Evolutionary conservation across 176 grass and related monocot genomes (phyloP), one percentile per base, ranked within the genome.

Genomic region (Chloris gayana): DNA sequence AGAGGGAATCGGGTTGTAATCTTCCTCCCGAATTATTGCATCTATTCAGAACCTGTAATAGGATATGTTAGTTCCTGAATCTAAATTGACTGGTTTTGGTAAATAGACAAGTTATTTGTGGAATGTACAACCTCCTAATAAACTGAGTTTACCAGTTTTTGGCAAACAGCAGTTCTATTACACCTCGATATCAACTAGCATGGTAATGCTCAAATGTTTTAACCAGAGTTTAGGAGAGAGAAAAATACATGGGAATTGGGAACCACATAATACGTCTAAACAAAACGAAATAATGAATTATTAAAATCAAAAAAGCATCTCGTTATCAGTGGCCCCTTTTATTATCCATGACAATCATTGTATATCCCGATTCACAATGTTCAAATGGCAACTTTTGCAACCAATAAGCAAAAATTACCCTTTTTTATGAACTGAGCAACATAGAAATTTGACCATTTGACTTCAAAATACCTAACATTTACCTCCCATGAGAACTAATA

Each of bases 31-130:
- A 85, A 67, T 49, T 78, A 30, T 64, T 54, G 49, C 54, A 82
- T 76, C 65, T 70, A 70, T 89, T 84, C 59, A 93, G 46, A 81
- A 95, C 84, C 96, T 98, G 79, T 47, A 91, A 74, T 27, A 58
- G 37, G 70, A 65, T 50, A 35, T 69, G 29, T 74, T 42, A 34
- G 22, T 61, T 34, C 1, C 59, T 88, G 10, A 64, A 44, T 44
- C 41, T 11, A 10, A 47, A 5, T 4, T 80, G 35, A 64, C 35
- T 35, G 10, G 14, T 73, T 78, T 73, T 37, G 45, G 6, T 53
- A 74, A 31, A n/a, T 42, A 79, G n/a, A 74, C 14, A 59, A 60
- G 33, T 75, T 80, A 70, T 64, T 84, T 30, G 42, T 30, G 65
- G 22, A 70, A 80, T 70, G 54, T 39, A 76, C 15, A 34, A 71